These are phyloP conservation scores for Podospora australis DNA, from an alignment of 495 filamentous ascomycete species.

Conservation along the genomic window DNA sequence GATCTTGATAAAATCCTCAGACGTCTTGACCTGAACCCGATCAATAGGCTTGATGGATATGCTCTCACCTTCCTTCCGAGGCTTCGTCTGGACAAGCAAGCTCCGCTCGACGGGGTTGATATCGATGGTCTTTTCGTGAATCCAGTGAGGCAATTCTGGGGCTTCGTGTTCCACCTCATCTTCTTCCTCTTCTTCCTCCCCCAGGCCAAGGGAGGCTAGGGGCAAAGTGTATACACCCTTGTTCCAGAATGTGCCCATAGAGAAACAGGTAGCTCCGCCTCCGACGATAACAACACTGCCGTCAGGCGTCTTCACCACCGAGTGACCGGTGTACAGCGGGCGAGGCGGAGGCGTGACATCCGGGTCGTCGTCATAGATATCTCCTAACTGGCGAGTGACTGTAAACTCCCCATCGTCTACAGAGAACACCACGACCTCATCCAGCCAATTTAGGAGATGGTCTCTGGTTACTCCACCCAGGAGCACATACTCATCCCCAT, in stretches of 20 bases:
- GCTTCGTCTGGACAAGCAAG: not conserved
- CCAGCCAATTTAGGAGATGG: slow-evolving; percentile 25
- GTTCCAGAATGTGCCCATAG: slow-evolving; percentile 50
- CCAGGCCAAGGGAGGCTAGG: not conserved
- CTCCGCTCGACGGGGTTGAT: slow-evolving; percentile 15
- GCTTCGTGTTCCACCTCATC: too few relatives aligned
- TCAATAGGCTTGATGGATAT: slow-evolving; percentile 33
- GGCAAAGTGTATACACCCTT: slow-evolving; percentile 21
- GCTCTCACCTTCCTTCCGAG: not conserved
- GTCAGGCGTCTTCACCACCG: slow-evolving; percentile 27
- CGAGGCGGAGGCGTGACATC: slow-evolving; percentile 19
- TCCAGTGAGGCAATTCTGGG: slow-evolving; percentile 9
- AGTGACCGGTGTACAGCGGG: slow-evolving; percentile 64
- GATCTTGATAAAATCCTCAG: slow-evolving; percentile 47
- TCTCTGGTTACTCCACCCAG: slow-evolving; percentile 46
- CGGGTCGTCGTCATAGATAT: too few relatives aligned
- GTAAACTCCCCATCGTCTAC: not conserved
- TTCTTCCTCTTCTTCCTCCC: too few relatives aligned
- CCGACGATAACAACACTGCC: slow-evolving; percentile 57
- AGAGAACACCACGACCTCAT: slow-evolving; percentile 26
- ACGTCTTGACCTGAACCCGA: slow-evolving; percentile 43
- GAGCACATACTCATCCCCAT: slow-evolving; percentile 20
- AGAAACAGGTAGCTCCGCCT: slow-evolving; percentile 85
- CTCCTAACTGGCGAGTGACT: slow-evolving; percentile 14
- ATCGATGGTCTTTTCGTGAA: slow-evolving; percentile 21